Evolutionary conservation across 768 basidiomycete species (phyloP), one percentile per base, ranked within the genome.

Genomic region (Boletus sensibilis): DNA sequence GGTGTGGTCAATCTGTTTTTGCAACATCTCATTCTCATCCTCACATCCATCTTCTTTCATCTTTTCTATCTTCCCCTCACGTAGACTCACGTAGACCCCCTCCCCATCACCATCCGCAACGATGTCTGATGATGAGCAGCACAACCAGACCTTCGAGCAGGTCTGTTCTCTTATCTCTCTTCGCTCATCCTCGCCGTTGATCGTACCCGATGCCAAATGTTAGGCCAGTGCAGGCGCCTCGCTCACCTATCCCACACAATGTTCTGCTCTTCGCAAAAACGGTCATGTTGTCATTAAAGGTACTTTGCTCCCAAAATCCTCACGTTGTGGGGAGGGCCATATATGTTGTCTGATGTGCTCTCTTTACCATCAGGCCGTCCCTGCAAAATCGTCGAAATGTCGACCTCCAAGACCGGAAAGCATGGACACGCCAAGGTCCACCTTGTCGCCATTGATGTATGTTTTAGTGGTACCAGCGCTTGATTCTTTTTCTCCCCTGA

Each of bases 401-500:
- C 94, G 61, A 97, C 95, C 79, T 98, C 95, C 74, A 98, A 98
- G 86, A 96, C 94, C 46, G 95, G 96, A 68, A 98, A 98, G 86
- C 96, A 98, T 81, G 96, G 96, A 68, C 96, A 99, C 80, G 96
- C 97, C 76, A 99, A 98, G 79, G 97, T 98, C 71, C 94, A 98
- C 78, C 84, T 99, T 61, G 85, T 98, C 66, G 97, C 87, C 73
- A 91, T 92, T 73, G 97, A 99, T 78, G 95, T 97, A 72, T 60
- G 93, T 84, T 33, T 45, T 27, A 47, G 43, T 47, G 40, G 12
- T 40, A 20, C 18, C 56, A 23, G 48, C 37, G 11, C 25, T 27
- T 21, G n/a, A 56, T 18, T 39, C 54, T 50, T 42, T n/a, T 40
- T 34, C 21, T 33, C 35, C 18, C 38, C 49, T 64, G 40, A 57